phyloP scores from a whole-genome alignment of 2,329 filamentous ascomycete genomes.

The Dactylellina drechsleri region DNA sequence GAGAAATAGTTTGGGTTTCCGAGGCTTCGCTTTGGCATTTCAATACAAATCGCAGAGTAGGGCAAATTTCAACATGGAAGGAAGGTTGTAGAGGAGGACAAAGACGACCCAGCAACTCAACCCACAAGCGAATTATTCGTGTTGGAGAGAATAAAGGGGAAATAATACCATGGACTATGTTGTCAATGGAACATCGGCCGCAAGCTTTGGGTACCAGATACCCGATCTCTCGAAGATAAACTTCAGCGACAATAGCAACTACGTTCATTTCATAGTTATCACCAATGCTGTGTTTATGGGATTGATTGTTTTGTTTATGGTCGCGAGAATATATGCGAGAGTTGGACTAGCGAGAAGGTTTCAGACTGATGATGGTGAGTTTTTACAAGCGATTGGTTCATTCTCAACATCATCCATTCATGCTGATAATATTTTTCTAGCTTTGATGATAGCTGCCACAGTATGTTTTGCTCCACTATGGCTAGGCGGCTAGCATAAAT shows the following conservation, averaged over 20 bases:
- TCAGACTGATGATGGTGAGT: constrained; percentile 48
- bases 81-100: constrained; percentile 22
- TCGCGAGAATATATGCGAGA: constrained; percentile 50
- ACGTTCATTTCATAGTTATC: constrained; percentile 39
- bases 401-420: neutral
- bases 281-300: constrained; percentile 47
- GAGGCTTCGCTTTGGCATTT: neutral
- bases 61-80: constrained; percentile 12
- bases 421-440: constrained; percentile 3
- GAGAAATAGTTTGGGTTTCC: neutral
- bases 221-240: constrained; percentile 49
- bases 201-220: constrained; percentile 48
- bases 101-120: constrained; percentile 7
- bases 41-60: too few relatives aligned
- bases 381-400: too few relatives aligned
- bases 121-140: too few relatives aligned
- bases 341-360: constrained; percentile 40
- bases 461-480: constrained; percentile 16
- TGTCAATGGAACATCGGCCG: constrained; percentile 37
- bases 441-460: constrained; percentile 45
- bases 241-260: constrained; percentile 45
- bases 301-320: constrained; percentile 46
- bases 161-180: constrained; percentile 43
- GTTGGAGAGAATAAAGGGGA: neutral
- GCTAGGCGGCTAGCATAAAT: neutral